Conservation (phyloP, 2,329 filamentous ascomycete species). For the Fusarium albosuccineum region DNA sequence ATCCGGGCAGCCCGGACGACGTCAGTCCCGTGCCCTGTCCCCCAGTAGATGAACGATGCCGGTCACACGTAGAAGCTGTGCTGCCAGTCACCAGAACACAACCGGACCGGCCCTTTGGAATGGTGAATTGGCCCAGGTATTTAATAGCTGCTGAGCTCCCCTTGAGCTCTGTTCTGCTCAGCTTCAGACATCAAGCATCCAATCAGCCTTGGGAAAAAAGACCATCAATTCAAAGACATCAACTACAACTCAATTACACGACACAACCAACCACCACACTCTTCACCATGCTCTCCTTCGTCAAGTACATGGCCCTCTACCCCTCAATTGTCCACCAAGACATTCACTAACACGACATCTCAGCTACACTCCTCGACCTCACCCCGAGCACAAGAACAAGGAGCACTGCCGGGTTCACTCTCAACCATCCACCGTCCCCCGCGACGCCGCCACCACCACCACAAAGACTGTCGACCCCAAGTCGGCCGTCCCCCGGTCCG, state of each 20-base stretch:
- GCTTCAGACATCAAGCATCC: conserved; percentile 12
- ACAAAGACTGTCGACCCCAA: conserved; percentile 23
- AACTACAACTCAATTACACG: background rate
- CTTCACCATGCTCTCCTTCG: conserved; percentile 39
- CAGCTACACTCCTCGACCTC: conserved; percentile 41
- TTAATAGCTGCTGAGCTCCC: conserved; percentile 23
- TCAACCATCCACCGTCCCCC: conserved; percentile 27
- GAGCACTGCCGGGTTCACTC: conserved; percentile 39
- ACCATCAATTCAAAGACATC: background rate
- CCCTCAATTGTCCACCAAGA: background rate
- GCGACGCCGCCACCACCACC: conserved; percentile 24
- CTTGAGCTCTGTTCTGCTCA: background rate
- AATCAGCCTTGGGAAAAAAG: conserved; percentile 5
- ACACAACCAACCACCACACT: background rate
- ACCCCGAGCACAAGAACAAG: conserved; percentile 42
- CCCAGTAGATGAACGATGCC: conserved; percentile 23
- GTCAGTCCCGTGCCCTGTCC: conserved; percentile 31
- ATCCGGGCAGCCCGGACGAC: conserved; percentile 27
- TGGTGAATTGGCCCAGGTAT: conserved; percentile 12
- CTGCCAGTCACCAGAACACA: conserved; percentile 23
- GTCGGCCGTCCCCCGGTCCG: conserved; percentile 25
- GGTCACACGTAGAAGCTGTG: conserved; percentile 27
- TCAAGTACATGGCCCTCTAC: conserved; percentile 27
- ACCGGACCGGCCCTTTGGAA: conserved; percentile 31
- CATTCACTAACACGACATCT: conserved; percentile 7